Percentiles rank a stretch among this genome's conserved stretches.
phyloP scores from a whole-genome alignment of 306 rosid species.

The Geum urbanum region DNA sequence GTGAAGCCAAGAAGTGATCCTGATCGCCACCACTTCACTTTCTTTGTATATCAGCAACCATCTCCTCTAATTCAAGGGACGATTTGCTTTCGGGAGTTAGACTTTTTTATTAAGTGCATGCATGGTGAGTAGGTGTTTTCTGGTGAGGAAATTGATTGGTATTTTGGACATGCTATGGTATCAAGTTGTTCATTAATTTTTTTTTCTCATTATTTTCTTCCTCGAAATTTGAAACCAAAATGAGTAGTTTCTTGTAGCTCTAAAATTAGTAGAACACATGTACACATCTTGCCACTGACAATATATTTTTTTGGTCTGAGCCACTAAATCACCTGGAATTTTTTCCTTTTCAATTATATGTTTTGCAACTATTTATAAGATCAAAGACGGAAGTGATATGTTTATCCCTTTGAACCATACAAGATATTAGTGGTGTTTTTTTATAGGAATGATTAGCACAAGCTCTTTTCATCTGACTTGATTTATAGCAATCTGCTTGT shows the following conservation, averaged over 20 bases:
- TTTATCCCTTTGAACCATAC: background rate
- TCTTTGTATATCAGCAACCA: constrained; percentile 77
- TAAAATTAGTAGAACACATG: too few species aligned
- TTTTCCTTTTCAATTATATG: background rate
- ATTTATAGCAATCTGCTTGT: background rate
- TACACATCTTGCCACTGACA: too few species aligned
- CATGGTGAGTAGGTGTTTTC: constrained; percentile 59
- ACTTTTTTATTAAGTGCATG: constrained; percentile 80
- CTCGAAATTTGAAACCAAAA: background rate
- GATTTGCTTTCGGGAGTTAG: constrained; percentile 69
- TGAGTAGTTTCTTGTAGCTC: background rate
- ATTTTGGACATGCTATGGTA: background rate
- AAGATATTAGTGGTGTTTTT: background rate
- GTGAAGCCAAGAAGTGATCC: constrained; percentile 92
- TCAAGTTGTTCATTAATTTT: background rate
- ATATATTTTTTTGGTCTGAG: too few species aligned
- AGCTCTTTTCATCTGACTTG: background rate
- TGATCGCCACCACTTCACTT: constrained; percentile 70
- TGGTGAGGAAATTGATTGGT: background rate
- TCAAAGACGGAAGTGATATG: background rate
- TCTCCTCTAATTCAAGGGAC: constrained; percentile 59
- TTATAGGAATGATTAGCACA: too few species aligned
- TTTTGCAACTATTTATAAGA: too few species aligned
- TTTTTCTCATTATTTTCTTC: background rate
- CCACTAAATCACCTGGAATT: too few species aligned